These are phyloP conservation scores for Ophiosphaerella herpotricha DNA, from an alignment of 2,329 filamentous ascomycete genomes.

Conservation along the genomic window DNA sequence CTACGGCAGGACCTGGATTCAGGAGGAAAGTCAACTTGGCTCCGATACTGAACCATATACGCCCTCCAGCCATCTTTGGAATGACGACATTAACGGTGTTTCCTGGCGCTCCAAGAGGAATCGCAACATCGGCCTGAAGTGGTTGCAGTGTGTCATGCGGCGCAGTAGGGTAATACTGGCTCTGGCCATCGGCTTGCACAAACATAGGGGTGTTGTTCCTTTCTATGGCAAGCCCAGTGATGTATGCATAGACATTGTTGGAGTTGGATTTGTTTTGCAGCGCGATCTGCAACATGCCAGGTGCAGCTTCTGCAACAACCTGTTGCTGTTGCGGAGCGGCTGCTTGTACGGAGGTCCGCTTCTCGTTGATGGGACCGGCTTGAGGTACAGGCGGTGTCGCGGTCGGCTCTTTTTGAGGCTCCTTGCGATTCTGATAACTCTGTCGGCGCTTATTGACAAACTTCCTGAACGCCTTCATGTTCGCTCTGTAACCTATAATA, in stretches of 20 bases:
- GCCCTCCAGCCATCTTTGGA: slow-evolving; percentile 70
- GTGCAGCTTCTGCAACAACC: slow-evolving; percentile 25
- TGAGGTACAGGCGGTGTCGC: slow-evolving; percentile 1
- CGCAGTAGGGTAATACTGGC: slow-evolving; percentile 66
- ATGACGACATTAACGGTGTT: slow-evolving; percentile 65
- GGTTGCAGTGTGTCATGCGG: slow-evolving; percentile 58
- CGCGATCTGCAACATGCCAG: slow-evolving; percentile 61
- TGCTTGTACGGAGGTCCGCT: slow-evolving; percentile 11
- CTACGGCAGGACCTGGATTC: slow-evolving; percentile 73
- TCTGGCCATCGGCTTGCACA: slow-evolving; percentile 67
- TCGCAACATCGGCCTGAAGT: slow-evolving; percentile 64
- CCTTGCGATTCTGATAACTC: slow-evolving; percentile 15
- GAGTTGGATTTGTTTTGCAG: slow-evolving; percentile 69
- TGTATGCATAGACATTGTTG: slow-evolving; percentile 66
- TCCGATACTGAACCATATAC: slow-evolving; percentile 72
- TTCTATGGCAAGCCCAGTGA: slow-evolving; percentile 69
- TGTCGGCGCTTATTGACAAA: slow-evolving; percentile 31
- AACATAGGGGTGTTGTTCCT: slow-evolving; percentile 65
- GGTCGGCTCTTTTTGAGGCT: slow-evolving; percentile 1
- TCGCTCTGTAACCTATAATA: slow-evolving; percentile 10
- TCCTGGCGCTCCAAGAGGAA: slow-evolving; percentile 66
- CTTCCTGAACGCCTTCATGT: slow-evolving; percentile 32
- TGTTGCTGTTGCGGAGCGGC: slow-evolving; percentile 28
- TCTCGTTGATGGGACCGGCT: slow-evolving; percentile 10
- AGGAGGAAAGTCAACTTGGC: slow-evolving; percentile 68